Evolutionary conservation across 805 yeast species (phyloP).

Genomic region (Metschnikowia borealis): DNA sequence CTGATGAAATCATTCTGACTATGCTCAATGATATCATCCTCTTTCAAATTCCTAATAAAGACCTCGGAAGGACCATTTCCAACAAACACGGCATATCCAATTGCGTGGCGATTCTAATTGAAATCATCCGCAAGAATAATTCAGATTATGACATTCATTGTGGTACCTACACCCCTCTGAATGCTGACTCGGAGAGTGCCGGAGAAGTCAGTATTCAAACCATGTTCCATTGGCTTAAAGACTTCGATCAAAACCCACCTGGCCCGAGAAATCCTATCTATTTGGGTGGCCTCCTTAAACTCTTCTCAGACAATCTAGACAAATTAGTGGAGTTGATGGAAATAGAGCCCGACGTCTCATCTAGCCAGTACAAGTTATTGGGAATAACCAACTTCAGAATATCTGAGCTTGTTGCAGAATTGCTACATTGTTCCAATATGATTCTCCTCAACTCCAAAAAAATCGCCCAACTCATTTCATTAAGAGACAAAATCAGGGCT

Average conservation of each 20-base stretch:
- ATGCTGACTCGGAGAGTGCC: conserved; percentile 23
- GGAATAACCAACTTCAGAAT: conserved; percentile 91
- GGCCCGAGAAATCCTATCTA: conserved; percentile 89
- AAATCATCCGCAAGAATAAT: conserved; percentile 89
- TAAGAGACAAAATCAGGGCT: conserved; percentile 63
- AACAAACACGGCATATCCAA: conserved; percentile 88
- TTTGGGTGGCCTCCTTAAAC: conserved; percentile 75
- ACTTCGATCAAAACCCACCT: conserved; percentile 83
- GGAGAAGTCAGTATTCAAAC: conserved; percentile 39
- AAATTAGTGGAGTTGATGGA: conserved; percentile 56
- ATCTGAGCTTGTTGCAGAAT: conserved; percentile 89
- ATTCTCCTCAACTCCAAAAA: conserved; percentile 74
- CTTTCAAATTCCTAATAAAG: conserved; percentile 7
- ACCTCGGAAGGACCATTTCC: conserved; percentile 13
- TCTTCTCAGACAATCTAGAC: conserved; percentile 73
- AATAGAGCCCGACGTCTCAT: conserved; percentile 25
- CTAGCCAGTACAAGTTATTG: conserved; percentile 42
- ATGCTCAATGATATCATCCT: conserved; percentile 73
- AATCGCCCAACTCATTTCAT: conserved; percentile 62
- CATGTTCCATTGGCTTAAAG: conserved; percentile 43
- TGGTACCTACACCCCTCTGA: conserved; percentile 69
- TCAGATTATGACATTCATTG: conserved; percentile 92
- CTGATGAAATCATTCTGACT: conserved; percentile 60
- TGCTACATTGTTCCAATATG: conserved; percentile 97
- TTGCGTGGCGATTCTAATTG: conserved; percentile 93